Conservation (phyloP, 2,329 filamentous ascomycete genomes). For the Sporothrix curviconia region DNA sequence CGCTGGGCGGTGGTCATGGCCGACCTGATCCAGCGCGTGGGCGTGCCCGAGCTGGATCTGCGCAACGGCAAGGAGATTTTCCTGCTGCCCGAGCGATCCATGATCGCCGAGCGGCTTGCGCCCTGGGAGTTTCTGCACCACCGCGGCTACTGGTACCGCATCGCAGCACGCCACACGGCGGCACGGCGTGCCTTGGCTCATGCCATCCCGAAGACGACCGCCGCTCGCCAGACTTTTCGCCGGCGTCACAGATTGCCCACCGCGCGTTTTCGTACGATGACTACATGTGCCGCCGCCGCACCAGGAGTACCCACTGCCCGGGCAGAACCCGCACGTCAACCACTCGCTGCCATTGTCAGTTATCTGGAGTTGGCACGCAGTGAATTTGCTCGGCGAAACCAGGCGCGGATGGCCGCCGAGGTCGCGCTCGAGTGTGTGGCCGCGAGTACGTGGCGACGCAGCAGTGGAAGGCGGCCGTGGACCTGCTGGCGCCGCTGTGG, state of each 20-base stretch:
- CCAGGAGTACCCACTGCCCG: slow-evolving; percentile 47
- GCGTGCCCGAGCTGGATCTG: slow-evolving; percentile 41
- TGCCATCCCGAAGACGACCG: slow-evolving; percentile 55
- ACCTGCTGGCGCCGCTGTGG: slow-evolving; percentile 52
- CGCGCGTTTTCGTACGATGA: slow-evolving; percentile 56
- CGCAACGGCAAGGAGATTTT: slow-evolving; percentile 41
- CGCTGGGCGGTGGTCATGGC: slow-evolving; percentile 61
- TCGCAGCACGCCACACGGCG: slow-evolving; percentile 51
- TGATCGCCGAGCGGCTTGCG: slow-evolving; percentile 50
- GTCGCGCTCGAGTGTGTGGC: slow-evolving; percentile 50
- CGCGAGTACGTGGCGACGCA: slow-evolving; percentile 46
- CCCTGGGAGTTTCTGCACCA: slow-evolving; percentile 62
- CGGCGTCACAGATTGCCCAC: slow-evolving; percentile 40
- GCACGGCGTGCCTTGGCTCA: slow-evolving; percentile 48
- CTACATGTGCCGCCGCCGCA: slow-evolving; percentile 61
- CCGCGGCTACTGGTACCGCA: slow-evolving; percentile 59
- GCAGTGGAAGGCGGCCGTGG: slow-evolving; percentile 48
- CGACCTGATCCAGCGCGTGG: slow-evolving; percentile 49
- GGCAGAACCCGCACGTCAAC: slow-evolving; percentile 36
- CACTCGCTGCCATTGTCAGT: slow-evolving; percentile 50
- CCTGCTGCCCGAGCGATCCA: slow-evolving; percentile 51
- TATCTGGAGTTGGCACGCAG: slow-evolving; percentile 43
- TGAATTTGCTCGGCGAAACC: slow-evolving; percentile 49
- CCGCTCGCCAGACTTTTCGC: slow-evolving; percentile 41
- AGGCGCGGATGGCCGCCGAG: slow-evolving; percentile 49